phyloP scores from a whole-genome alignment of 148 eudicot species.

The Chenopodium formosanum region DNA sequence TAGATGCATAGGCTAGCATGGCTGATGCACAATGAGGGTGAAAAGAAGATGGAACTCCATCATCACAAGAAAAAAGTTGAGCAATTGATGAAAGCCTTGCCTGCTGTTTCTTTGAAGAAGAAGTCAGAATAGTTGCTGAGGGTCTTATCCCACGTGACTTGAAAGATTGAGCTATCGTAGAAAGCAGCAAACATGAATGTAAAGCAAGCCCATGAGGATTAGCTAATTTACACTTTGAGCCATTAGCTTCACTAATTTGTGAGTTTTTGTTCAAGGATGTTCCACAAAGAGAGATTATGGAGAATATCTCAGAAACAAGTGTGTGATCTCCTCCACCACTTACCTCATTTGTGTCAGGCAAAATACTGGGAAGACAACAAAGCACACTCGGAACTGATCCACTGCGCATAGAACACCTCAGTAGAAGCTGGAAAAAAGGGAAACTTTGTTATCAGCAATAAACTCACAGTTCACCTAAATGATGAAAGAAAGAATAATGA shows the following conservation, averaged over 20 bases:
- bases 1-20: constrained; percentile 90
- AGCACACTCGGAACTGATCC: constrained; percentile 57
- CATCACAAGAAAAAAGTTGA: constrained; percentile 68
- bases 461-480: neutral
- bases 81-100: constrained; percentile 84
- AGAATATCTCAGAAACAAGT: constrained; percentile 82
- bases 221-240: constrained; percentile 46
- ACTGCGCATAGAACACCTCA: constrained; percentile 76
- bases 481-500: neutral
- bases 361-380: constrained; percentile 87
- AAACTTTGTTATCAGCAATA: constrained; percentile 17
- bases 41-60: constrained; percentile 52
- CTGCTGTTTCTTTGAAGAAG: constrained; percentile 73
- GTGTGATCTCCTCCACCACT: constrained; percentile 96
- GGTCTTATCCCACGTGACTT: constrained; percentile 82
- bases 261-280: constrained; percentile 55
- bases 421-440: constrained; percentile 60
- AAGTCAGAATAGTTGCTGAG: constrained; percentile 71
- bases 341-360: constrained; percentile 81
- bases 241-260: constrained; percentile 48
- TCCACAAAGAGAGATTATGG: constrained; percentile 64
- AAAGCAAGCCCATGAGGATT: constrained; percentile 59
- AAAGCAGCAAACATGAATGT: constrained; percentile 67
- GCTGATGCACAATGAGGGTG: constrained; percentile 74
- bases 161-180: constrained; percentile 78